phyloP scores from a whole-genome alignment of 139 green algal genomes.

The Chloropicon primus region DNA sequence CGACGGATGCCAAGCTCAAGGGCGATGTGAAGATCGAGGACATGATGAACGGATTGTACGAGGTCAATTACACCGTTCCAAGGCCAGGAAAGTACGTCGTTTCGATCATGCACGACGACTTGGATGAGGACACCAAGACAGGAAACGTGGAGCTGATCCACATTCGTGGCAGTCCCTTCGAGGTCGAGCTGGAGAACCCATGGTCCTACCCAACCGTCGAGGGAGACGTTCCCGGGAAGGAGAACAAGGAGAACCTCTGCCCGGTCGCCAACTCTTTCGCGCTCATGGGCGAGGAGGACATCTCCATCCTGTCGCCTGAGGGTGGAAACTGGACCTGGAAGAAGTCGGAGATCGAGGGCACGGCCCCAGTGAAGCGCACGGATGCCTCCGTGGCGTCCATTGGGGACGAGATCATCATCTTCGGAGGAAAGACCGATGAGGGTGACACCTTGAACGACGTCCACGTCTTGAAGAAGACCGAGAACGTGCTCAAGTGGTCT shows the following conservation, averaged over 20 bases:
- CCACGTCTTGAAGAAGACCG: conserved; percentile 34
- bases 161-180: conserved; percentile 62
- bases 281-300: background rate
- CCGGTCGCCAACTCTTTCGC: background rate
- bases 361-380: conserved; percentile 39
- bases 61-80: conserved; percentile 36
- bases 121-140: background rate
- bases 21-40: conserved; percentile 41
- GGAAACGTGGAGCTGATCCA: conserved; percentile 28
- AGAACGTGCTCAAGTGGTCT: background rate
- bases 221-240: background rate
- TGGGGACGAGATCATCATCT: conserved; percentile 36
- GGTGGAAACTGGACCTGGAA: background rate
- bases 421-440: conserved; percentile 38
- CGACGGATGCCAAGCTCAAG: conserved; percentile 32
- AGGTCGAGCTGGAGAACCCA: conserved; percentile 37
- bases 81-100: conserved; percentile 8
- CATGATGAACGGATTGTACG: conserved; percentile 51
- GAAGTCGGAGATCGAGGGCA: conserved; percentile 16
- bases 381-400: conserved; percentile 5
- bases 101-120: background rate
- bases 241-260: background rate
- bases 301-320: background rate
- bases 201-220: conserved; percentile 48
- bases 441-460: conserved; percentile 38